Evolutionary conservation across 2,329 filamentous ascomycete species (phyloP).

Genomic region (Blastomyces gilchristii): DNA sequence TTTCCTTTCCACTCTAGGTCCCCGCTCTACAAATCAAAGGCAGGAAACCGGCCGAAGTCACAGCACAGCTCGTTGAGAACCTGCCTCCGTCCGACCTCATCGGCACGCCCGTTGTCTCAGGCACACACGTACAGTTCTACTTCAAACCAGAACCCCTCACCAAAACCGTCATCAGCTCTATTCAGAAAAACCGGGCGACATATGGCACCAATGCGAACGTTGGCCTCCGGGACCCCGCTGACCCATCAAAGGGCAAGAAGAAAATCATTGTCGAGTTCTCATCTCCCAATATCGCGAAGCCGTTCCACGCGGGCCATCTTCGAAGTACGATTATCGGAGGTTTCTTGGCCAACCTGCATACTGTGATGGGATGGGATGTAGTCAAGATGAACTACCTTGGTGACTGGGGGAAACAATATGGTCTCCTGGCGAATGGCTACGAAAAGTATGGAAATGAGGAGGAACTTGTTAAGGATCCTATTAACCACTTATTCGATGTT

Average conservation of each 20-base stretch:
- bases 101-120: constrained; percentile 44
- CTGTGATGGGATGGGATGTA: constrained; percentile 52
- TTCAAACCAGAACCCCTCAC: constrained; percentile 51
- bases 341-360: constrained; percentile 53
- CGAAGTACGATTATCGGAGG: constrained; percentile 58
- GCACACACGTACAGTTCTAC: constrained; percentile 55
- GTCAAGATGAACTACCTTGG: constrained; percentile 57
- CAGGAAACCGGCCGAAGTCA: constrained; percentile 49
- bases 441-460: constrained; percentile 53
- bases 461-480: constrained; percentile 49
- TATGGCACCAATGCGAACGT: constrained; percentile 52
- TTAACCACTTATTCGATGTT: constrained; percentile 56
- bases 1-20: constrained; percentile 21
- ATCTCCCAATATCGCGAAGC: constrained; percentile 57
- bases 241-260: constrained; percentile 48
- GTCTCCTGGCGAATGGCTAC: constrained; percentile 53
- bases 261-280: constrained; percentile 56
- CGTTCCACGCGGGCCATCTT: constrained; percentile 56
- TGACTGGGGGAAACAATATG: constrained; percentile 61
- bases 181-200: constrained; percentile 45
- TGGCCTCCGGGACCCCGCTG: constrained; percentile 49
- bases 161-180: constrained; percentile 48
- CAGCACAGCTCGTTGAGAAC: constrained; percentile 45
- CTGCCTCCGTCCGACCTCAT: constrained; percentile 51
- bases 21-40: constrained; percentile 41